phyloP scores from a whole-genome alignment of 345 rosid genomes.

The Toxicodendron radicans region DNA sequence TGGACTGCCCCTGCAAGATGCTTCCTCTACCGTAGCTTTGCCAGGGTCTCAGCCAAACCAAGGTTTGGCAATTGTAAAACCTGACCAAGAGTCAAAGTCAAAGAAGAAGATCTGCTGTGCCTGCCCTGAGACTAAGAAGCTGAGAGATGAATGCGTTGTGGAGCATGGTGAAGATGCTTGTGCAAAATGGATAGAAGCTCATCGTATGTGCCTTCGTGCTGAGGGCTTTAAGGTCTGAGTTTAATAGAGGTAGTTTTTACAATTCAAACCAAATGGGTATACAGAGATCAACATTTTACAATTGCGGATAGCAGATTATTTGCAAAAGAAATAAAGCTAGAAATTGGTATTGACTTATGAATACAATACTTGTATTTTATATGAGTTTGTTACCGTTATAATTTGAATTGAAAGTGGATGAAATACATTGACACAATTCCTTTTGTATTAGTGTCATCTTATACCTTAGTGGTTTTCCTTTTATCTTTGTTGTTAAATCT shows the following conservation, averaged over 20 bases:
- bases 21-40: slow-evolving; percentile 41
- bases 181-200: slow-evolving; percentile 95
- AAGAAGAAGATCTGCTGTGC: slow-evolving; percentile 94
- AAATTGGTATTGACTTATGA: slow-evolving; percentile 6
- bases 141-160: slow-evolving; percentile 91
- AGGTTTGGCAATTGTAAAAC: slow-evolving; percentile 24
- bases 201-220: slow-evolving; percentile 79
- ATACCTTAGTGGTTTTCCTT: not conserved
- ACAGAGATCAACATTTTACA: slow-evolving; percentile 11
- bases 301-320: slow-evolving; percentile 8
- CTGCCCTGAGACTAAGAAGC: slow-evolving; percentile 84
- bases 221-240: slow-evolving; percentile 85
- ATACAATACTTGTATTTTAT: not conserved
- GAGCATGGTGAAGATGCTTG: slow-evolving; percentile 85
- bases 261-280: slow-evolving; percentile 25
- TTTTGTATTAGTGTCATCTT: not conserved
- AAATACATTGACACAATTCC: not conserved
- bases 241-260: slow-evolving; percentile 20
- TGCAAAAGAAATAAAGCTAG: slow-evolving; percentile 27
- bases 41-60: slow-evolving; percentile 43
- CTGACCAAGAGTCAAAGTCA: slow-evolving; percentile 56
- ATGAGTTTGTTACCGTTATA: not conserved
- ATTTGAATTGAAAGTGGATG: not conserved
- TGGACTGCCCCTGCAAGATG: slow-evolving; percentile 44
- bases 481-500: not conserved